phyloP scores from a whole-genome alignment of 257 asterid species.

The Solanum gandarillasii region DNA sequence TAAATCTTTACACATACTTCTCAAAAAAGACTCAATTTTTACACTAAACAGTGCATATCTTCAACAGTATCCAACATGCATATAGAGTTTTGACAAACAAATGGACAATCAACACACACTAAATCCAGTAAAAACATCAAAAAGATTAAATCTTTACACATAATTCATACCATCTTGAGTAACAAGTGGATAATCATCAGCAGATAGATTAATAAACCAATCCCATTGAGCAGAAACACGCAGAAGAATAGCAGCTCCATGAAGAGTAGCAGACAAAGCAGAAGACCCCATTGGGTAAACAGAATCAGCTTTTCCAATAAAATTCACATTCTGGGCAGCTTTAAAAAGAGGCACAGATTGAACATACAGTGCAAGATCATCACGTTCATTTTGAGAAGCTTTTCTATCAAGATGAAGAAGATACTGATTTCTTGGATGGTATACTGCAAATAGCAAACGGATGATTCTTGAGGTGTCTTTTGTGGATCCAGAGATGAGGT shows the following conservation, averaged over 20 bases:
- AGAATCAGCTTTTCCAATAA: conserved; percentile 60
- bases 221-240: conserved; percentile 59
- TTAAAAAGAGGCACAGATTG: conserved; percentile 51
- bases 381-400: conserved; percentile 58
- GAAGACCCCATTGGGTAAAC: conserved; percentile 61
- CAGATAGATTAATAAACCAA: conserved; percentile 81
- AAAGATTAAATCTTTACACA: neutral
- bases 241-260: conserved; percentile 68
- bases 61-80: neutral
- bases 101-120: neutral
- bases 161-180: conserved; percentile 70
- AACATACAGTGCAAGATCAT: conserved; percentile 38
- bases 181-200: conserved; percentile 71
- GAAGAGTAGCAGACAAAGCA: conserved; percentile 57
- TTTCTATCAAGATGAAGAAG: conserved; percentile 63
- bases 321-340: conserved; percentile 71
- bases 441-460: conserved; percentile 57
- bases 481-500: conserved; percentile 68
- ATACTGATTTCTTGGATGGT: conserved; percentile 74
- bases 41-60: neutral
- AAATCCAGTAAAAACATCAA: neutral
- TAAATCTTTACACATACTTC: neutral
- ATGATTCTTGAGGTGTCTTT: conserved; percentile 48
- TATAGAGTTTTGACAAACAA: neutral
- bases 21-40: neutral